Evolutionary conservation across 208 protist species (phyloP).

Genomic region (Endotrypanum monterogeii): DNA sequence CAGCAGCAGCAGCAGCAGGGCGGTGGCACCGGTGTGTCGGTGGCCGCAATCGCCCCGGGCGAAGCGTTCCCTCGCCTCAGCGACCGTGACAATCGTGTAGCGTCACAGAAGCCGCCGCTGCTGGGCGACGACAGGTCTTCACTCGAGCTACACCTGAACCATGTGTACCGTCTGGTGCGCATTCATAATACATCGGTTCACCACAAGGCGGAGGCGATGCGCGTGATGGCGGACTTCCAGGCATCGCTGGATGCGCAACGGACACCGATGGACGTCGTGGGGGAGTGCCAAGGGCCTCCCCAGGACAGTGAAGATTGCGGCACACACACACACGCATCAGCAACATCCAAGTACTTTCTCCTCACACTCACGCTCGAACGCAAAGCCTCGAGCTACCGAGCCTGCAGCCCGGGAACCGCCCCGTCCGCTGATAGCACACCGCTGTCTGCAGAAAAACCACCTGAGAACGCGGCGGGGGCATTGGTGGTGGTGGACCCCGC

Average conservation of each 20-base stretch:
- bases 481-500: constrained; percentile 12
- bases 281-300: neutral
- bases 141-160: constrained; percentile 32
- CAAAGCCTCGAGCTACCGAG: constrained; percentile 27
- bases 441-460: neutral
- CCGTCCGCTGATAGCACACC: neutral
- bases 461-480: neutral
- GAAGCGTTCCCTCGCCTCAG: constrained; percentile 25
- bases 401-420: constrained; percentile 6
- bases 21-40: constrained; percentile 1
- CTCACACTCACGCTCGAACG: constrained; percentile 28
- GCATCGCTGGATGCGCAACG: neutral
- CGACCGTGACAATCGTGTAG: neutral
- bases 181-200: constrained; percentile 35
- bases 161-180: constrained; percentile 38
- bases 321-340: neutral
- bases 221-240: constrained; percentile 34
- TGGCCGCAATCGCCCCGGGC: constrained; percentile 22
- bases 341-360: constrained; percentile 2
- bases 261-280: neutral
- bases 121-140: constrained; percentile 17
- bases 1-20: constrained; percentile 1
- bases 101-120: neutral
- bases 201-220: constrained; percentile 26
- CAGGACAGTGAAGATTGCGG: neutral